phyloP scores from a whole-genome alignment of 352 stramenopile species.

The Globisporangium ultimum region DNA sequence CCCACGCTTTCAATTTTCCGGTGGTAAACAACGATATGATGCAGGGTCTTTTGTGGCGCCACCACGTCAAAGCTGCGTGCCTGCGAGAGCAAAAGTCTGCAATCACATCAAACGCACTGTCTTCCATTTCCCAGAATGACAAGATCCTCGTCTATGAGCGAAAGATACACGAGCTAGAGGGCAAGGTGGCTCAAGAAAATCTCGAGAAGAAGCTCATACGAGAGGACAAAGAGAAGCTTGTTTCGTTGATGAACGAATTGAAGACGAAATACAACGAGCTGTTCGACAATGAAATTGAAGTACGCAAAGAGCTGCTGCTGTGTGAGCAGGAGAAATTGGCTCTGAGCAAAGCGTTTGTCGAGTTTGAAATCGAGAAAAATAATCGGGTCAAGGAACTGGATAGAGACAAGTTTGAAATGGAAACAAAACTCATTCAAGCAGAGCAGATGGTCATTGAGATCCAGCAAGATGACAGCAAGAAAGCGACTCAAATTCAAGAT shows the following conservation, averaged over 20 bases:
- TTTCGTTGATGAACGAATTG: slow-evolving; percentile 34
- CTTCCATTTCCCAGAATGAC: not conserved
- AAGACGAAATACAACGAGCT: slow-evolving; percentile 58
- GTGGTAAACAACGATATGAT: slow-evolving; percentile 59
- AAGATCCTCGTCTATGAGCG: slow-evolving; percentile 16
- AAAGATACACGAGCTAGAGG: slow-evolving; percentile 44
- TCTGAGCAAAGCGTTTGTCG: slow-evolving; percentile 62
- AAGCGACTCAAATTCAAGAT: slow-evolving; percentile 51
- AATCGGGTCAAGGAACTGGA: slow-evolving; percentile 39
- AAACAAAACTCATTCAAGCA: slow-evolving; percentile 56
- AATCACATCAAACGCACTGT: not conserved
- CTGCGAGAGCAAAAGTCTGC: not conserved
- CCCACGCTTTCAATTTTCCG: slow-evolving; percentile 37
- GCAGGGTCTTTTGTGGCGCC: slow-evolving; percentile 30
- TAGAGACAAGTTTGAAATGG: slow-evolving; percentile 56
- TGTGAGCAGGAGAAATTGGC: slow-evolving; percentile 71
- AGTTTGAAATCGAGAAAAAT: slow-evolving; percentile 57
- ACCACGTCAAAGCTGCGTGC: slow-evolving; percentile 16
- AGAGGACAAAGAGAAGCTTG: slow-evolving; percentile 51
- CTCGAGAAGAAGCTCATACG: slow-evolving; percentile 40
- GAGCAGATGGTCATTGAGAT: slow-evolving; percentile 67
- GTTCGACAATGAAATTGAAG: slow-evolving; percentile 56
- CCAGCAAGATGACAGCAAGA: slow-evolving; percentile 51
- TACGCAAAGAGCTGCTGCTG: slow-evolving; percentile 52
- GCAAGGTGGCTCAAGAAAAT: slow-evolving; percentile 24